Evolutionary conservation across 164 flowering plant genomes (phyloP), one percentile per base, ranked within the genome.

Genomic region (Echeveria elegans): DNA sequence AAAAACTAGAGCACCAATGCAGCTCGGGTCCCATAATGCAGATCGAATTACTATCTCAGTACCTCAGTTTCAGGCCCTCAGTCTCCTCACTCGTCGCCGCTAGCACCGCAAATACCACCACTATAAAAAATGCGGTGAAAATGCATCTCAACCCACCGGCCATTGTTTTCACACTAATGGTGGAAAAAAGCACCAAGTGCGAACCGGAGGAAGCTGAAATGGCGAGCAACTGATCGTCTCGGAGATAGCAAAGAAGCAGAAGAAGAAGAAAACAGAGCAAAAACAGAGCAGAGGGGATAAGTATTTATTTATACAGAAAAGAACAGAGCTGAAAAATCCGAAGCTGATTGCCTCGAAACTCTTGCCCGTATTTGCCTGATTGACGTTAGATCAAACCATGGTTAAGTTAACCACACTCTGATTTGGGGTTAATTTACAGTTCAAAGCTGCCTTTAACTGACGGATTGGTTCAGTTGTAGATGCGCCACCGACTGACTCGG

Each of bases 381-480:
- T 56, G 61, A 15, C 61, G 61, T 56, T 28, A 26, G 15, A 15
- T 56, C 16, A 0, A 28, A 56, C 61, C 61, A 28, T 2, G n/a
- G 61, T 56, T 26, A 32, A 15, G 61, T 56, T 56, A 56, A 4
- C 28, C 28, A 28, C n/a, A 56, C 61, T 56, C 6, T 56, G 16
- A 3, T 0, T 0, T 43, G 32, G 12, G 61, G 61, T 56, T 56
- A 28, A 28, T 12, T 26, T 11, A 28, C 5, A 29, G 61, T 56
- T 56, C 15, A 28, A 53, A 56, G 28, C 61, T 56, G 32, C 32
- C 61, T 56, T n/a, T 56, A 56, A 56, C 61, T 56, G 61, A 28
- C 60, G 60, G 30, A 24, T 53, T 1, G 60, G 1, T 11, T 53
- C 30, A 12, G 60, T 7, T 18, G 26, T n/a, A 53, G 60, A 2